Percentiles rank a stretch among this genome's conserved stretches.
Conservation (phyloP, 352 stramenopile species). For the Pythium apleroticum region DNA sequence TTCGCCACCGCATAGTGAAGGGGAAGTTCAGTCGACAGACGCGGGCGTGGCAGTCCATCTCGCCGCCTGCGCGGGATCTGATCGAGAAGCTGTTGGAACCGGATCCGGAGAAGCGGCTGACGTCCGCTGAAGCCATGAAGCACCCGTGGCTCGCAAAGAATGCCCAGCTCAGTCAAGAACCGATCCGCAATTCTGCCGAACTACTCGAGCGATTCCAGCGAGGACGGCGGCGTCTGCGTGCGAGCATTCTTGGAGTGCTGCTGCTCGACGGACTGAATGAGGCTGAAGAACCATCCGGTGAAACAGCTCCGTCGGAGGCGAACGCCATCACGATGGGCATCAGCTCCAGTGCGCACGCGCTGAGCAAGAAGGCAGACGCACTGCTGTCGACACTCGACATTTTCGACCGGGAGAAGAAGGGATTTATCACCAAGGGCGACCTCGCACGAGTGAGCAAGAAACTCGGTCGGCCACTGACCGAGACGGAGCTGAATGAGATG, state of each 20-base stretch:
- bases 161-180: slow-evolving; percentile 49
- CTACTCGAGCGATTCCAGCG: slow-evolving; percentile 80
- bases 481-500: slow-evolving; percentile 83
- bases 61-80: slow-evolving; percentile 56
- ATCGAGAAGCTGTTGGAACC: slow-evolving; percentile 72
- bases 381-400: slow-evolving; percentile 68
- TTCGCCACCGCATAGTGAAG: slow-evolving; percentile 75
- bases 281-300: slow-evolving; percentile 22
- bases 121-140: slow-evolving; percentile 55
- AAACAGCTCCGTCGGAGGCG: not conserved
- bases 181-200: slow-evolving; percentile 69
- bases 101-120: slow-evolving; percentile 66
- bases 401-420: slow-evolving; percentile 79
- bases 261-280: slow-evolving; percentile 58
- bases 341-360: slow-evolving; percentile 66
- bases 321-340: slow-evolving; percentile 60
- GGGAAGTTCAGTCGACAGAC: slow-evolving; percentile 75
- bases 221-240: slow-evolving; percentile 67
- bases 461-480: slow-evolving; percentile 69
- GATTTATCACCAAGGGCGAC: slow-evolving; percentile 80
- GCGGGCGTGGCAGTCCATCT: slow-evolving; percentile 74
- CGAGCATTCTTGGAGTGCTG: slow-evolving; percentile 78
- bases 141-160: slow-evolving; percentile 73
- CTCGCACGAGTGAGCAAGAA: slow-evolving; percentile 70
- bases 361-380: slow-evolving; percentile 66